Conservation (phyloP, 2,329 filamentous ascomycete species). For the Fusarium metavorans region DNA sequence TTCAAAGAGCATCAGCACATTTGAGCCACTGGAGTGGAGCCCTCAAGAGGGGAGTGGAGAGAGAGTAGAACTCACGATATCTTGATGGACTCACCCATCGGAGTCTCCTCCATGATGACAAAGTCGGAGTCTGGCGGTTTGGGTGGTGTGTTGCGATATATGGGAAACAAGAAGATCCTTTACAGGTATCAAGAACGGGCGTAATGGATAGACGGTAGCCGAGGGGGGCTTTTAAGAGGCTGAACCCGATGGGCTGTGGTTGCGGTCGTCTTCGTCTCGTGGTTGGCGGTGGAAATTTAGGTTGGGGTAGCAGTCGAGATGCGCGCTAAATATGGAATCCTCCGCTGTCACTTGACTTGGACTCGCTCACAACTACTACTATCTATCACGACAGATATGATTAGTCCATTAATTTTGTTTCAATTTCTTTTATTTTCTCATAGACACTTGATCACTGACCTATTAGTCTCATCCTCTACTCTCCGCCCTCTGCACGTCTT, state of each 20-base stretch:
- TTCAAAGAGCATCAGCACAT: slow-evolving; percentile 15
- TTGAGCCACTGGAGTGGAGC: slow-evolving; percentile 1
- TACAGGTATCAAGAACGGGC: neutral
- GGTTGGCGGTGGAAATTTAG: slow-evolving; percentile 26
- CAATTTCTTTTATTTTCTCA: neutral
- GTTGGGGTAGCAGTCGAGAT: slow-evolving; percentile 11
- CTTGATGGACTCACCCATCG: slow-evolving; percentile 51
- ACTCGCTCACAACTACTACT: slow-evolving; percentile 4
- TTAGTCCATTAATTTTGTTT: neutral
- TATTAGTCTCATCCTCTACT: neutral
- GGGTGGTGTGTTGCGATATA: neutral
- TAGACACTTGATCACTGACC: neutral
- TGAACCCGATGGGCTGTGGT: neutral
- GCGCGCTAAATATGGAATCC: slow-evolving; percentile 29
- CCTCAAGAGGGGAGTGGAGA: slow-evolving; percentile 1
- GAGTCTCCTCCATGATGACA: slow-evolving; percentile 49
- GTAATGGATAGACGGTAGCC: slow-evolving; percentile 6
- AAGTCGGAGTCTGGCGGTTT: neutral
- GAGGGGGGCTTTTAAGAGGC: neutral
- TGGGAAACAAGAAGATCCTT: neutral
- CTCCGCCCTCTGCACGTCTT: neutral
- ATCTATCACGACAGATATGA: neutral
- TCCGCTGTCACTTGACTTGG: slow-evolving; percentile 42
- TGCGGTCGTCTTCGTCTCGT: slow-evolving; percentile 1
- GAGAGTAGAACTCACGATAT: slow-evolving; percentile 49